These are phyloP conservation scores for Haplographium delicatum DNA, from an alignment of 495 filamentous ascomycete genomes.

Conservation along the genomic window DNA sequence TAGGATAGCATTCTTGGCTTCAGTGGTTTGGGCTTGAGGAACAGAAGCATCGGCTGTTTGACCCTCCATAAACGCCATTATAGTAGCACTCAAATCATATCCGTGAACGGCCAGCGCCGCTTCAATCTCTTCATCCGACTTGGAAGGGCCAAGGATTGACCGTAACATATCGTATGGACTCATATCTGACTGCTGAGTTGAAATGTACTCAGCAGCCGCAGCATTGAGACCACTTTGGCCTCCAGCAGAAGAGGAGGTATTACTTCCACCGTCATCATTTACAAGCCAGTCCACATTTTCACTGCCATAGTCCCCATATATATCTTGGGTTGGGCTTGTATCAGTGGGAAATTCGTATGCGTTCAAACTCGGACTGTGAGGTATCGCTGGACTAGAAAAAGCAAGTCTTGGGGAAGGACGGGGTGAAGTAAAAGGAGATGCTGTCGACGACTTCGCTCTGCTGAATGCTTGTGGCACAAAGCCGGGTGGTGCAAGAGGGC, in stretches of 20 bases:
- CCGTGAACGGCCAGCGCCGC: conserved; percentile 79
- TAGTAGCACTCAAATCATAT: conserved; percentile 88
- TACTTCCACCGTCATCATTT: conserved; percentile 78
- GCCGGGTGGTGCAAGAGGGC: conserved; percentile 76
- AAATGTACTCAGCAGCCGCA: conserved; percentile 70
- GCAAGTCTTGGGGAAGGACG: conserved; percentile 89
- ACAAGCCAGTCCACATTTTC: conserved; percentile 97
- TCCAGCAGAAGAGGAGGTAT: conserved; percentile 64
- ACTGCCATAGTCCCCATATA: conserved; percentile 85
- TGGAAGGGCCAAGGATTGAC: conserved; percentile 84
- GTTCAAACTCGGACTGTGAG: conserved; percentile 88
- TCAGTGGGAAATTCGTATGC: conserved; percentile 84
- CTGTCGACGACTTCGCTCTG: conserved; percentile 66
- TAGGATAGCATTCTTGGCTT: conserved; percentile 52
- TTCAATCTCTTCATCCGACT: conserved; percentile 91
- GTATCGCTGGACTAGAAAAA: conserved; percentile 84
- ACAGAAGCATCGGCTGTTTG: conserved; percentile 38
- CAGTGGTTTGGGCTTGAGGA: conserved; percentile 36
- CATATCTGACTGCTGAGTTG: conserved; percentile 77
- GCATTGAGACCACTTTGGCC: conserved; percentile 60
- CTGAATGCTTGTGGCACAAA: conserved; percentile 71
- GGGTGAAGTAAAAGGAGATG: conserved; percentile 90
- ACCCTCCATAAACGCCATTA: conserved; percentile 75
- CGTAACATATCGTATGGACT: conserved; percentile 97
- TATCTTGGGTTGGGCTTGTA: conserved; percentile 69